These are phyloP conservation scores for Trichomonas vaginalis DNA, from an alignment of 208 protist genomes.

Conservation along the genomic window DNA sequence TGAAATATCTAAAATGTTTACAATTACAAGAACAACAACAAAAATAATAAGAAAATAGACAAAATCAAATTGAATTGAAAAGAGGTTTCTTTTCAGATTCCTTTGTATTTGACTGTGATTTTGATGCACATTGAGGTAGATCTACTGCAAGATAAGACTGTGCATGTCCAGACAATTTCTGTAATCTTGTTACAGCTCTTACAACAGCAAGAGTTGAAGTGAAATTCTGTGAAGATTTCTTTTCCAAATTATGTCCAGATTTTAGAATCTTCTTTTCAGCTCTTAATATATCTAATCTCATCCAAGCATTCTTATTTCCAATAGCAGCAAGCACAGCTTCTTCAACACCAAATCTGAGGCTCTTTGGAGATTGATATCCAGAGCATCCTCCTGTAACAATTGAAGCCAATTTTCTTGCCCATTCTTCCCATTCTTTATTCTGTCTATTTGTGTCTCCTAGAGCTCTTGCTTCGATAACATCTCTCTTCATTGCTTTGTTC, in stretches of 20 bases:
- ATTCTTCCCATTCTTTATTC: conserved; percentile 3
- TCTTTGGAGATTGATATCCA: neutral
- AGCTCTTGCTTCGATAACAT: neutral
- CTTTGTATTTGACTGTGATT: neutral
- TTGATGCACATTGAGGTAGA: neutral
- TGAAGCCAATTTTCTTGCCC: neutral
- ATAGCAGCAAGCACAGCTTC: neutral
- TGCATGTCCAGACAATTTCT: neutral
- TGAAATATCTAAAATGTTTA: too few relatives aligned
- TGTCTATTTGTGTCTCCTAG: neutral
- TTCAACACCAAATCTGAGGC: neutral
- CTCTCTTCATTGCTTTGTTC: neutral
- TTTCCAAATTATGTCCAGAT: neutral
- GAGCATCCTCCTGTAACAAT: neutral
- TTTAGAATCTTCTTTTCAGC: neutral
- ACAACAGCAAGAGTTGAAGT: neutral
- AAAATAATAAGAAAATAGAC: neutral
- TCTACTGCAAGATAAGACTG: neutral
- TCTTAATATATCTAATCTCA: neutral
- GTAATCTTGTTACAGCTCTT: neutral
- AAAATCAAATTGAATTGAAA: neutral
- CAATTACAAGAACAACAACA: too few relatives aligned
- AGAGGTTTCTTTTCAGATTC: neutral
- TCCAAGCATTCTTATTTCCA: neutral
- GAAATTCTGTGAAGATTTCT: neutral